phyloP scores from a whole-genome alignment of 78 protist genomes.

The Dictyostelium purpureum region DNA sequence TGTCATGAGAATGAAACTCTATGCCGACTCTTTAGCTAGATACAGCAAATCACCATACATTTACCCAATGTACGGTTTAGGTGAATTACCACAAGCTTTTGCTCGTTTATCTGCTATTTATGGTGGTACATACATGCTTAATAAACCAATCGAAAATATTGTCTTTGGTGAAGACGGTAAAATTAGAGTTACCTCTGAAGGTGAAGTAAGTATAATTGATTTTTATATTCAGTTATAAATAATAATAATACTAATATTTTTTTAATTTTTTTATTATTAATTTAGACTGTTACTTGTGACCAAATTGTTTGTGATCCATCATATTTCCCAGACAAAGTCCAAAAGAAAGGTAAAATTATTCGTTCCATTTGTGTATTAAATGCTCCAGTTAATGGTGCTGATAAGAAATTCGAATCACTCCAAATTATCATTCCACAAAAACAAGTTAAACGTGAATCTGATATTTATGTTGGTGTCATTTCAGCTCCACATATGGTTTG shows the following conservation, averaged over 20 bases:
- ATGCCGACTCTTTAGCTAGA: slow-evolving; percentile 90
- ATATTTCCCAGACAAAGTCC: slow-evolving; percentile 95
- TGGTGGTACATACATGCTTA: slow-evolving; percentile 99
- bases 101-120: slow-evolving; percentile 97
- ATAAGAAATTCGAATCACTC: slow-evolving; percentile 77
- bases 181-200: slow-evolving; percentile 91
- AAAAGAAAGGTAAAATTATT: slow-evolving; percentile 87
- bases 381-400: slow-evolving; percentile 93
- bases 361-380: slow-evolving; percentile 96
- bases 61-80: slow-evolving; percentile 99
- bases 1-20: slow-evolving; percentile 89
- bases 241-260: neutral
- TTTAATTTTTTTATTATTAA: neutral
- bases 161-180: slow-evolving; percentile 89
- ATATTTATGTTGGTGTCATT: slow-evolving; percentile 94
- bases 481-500: slow-evolving; percentile 92
- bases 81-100: slow-evolving; percentile 95
- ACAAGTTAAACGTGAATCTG: slow-evolving; percentile 87
- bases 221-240: neutral
- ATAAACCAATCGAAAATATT: slow-evolving; percentile 93
- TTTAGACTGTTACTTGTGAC: slow-evolving; percentile 5
- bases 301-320: slow-evolving; percentile 27
- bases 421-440: slow-evolving; percentile 97
- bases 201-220: slow-evolving; percentile 62
- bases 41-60: slow-evolving; percentile 97